A percentile compares a stretch with the other conserved stretches of the same genome.
These are phyloP conservation scores for Phellopilus nigrolimitatus DNA, from an alignment of 1,284 basidiomycete species.

Conservation along the genomic window DNA sequence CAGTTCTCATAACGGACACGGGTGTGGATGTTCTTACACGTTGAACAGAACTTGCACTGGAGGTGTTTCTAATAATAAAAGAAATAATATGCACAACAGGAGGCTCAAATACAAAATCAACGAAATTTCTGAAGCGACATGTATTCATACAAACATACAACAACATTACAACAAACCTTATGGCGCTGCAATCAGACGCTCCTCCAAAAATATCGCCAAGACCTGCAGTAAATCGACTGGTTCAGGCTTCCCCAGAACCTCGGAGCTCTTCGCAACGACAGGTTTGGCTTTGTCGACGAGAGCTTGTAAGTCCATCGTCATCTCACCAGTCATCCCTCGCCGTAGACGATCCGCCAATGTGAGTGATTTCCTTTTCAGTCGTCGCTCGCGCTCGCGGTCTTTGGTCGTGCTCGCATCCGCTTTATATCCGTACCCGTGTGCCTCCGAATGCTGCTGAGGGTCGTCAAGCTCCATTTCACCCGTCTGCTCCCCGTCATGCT, in stretches of 20 bases:
- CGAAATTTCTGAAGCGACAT: slow-evolving; percentile 14
- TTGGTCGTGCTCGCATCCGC: slow-evolving; percentile 29
- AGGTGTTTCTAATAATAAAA: background rate
- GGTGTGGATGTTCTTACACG: slow-evolving; percentile 64
- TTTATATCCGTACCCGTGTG: slow-evolving; percentile 24
- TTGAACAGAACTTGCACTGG: slow-evolving; percentile 17
- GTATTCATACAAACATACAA: slow-evolving; percentile 1
- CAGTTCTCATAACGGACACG: slow-evolving; percentile 73
- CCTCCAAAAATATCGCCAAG: slow-evolving; percentile 59
- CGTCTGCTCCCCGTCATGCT: slow-evolving; percentile 53
- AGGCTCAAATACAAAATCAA: slow-evolving; percentile 13
- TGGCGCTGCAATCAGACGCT: slow-evolving; percentile 29
- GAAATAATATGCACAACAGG: background rate
- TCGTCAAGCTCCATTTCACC: slow-evolving; percentile 37
- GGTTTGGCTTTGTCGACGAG: slow-evolving; percentile 62
- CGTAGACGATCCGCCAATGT: slow-evolving; percentile 60
- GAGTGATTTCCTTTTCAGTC: slow-evolving; percentile 38
- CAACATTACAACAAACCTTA: no score
- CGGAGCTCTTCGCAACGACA: slow-evolving; percentile 42
- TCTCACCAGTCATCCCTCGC: slow-evolving; percentile 72
- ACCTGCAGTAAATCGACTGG: slow-evolving; percentile 53
- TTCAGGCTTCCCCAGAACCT: slow-evolving; percentile 8
- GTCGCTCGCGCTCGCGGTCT: slow-evolving; percentile 36
- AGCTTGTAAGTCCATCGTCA: slow-evolving; percentile 66
- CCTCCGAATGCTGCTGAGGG: slow-evolving; percentile 40